Evolutionary conservation across 176 grass and related monocot genomes (phyloP).

Genomic region (Calamus simplicifolius): DNA sequence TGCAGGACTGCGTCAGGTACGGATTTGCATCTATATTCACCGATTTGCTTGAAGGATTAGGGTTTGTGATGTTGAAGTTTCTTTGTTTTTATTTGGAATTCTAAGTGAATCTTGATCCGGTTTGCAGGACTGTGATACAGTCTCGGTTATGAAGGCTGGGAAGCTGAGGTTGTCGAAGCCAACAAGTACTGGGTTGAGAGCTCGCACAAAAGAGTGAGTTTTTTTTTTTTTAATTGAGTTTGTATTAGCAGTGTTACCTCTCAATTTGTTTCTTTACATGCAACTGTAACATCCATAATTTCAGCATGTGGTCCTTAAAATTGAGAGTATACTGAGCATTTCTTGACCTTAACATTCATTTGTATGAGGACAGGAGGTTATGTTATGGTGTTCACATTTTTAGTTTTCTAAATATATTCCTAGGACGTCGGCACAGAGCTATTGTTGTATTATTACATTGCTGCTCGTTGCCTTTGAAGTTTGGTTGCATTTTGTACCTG

Average conservation of each 20-base stretch:
- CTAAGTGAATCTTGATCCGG: not conserved
- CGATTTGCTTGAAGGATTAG: slow-evolving; percentile 22
- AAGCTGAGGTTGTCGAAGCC: slow-evolving; percentile 66
- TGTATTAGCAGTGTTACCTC: not conserved
- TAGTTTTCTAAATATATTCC: no score
- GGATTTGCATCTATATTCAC: not conserved
- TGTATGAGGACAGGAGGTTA: no score
- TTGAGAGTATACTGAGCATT: no score
- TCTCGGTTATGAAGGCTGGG: slow-evolving; percentile 61
- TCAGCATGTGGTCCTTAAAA: no score
- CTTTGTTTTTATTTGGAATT: not conserved
- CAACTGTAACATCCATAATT: no score
- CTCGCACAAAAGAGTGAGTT: slow-evolving; percentile 81
- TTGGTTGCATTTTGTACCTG: no score
- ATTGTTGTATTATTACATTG: no score
- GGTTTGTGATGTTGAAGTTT: not conserved
- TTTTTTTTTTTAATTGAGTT: not conserved
- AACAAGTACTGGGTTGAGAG: slow-evolving; percentile 94
- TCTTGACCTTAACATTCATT: no score
- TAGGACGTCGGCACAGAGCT: no score
- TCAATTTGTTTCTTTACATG: no score
- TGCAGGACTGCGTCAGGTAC: slow-evolving; percentile 63
- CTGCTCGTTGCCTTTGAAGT: no score
- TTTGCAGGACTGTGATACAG: slow-evolving; percentile 58
- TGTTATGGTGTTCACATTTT: no score